A percentile compares a stretch with the other conserved stretches of the same genome.
These are phyloP conservation scores for Pichia exigua DNA, from an alignment of 805 yeast genomes.

Conservation along the genomic window DNA sequence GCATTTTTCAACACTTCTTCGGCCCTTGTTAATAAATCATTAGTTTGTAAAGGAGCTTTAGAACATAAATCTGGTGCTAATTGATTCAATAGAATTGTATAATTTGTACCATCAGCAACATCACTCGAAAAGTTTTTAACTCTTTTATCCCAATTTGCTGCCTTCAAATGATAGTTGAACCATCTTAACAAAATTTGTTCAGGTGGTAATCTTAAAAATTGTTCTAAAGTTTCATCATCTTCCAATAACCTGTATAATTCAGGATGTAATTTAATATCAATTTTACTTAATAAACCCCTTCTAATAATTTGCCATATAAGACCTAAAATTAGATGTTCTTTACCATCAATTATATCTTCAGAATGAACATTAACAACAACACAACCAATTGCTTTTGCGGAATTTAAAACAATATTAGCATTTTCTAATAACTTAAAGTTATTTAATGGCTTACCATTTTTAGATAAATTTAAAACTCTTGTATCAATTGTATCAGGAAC, in stretches of 20 bases:
- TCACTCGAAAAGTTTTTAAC: slow-evolving; percentile 83
- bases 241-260: slow-evolving; percentile 90
- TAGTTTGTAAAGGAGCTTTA: slow-evolving; percentile 69
- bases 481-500: slow-evolving; percentile 98
- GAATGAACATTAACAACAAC: slow-evolving; percentile 96
- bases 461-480: slow-evolving; percentile 88
- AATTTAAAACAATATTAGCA: slow-evolving; percentile 94
- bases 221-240: slow-evolving; percentile 96
- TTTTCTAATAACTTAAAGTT: slow-evolving; percentile 94
- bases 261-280: slow-evolving; percentile 93
- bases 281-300: slow-evolving; percentile 88
- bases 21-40: slow-evolving; percentile 72
- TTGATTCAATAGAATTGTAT: slow-evolving; percentile 83
- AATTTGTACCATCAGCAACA: slow-evolving; percentile 91
- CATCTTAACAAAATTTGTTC: slow-evolving; percentile 94
- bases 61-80: slow-evolving; percentile 80
- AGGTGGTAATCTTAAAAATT: slow-evolving; percentile 92
- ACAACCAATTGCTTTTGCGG: slow-evolving; percentile 98
- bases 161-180: slow-evolving; percentile 93
- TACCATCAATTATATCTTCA: slow-evolving; percentile 89
- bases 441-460: slow-evolving; percentile 71
- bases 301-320: slow-evolving; percentile 96
- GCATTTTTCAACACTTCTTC: slow-evolving; percentile 82
- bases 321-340: slow-evolving; percentile 85
- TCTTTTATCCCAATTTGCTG: slow-evolving; percentile 82